These are phyloP conservation scores for Sclerotinia minor DNA, from an alignment of 2,329 filamentous ascomycete species.

Conservation along the genomic window DNA sequence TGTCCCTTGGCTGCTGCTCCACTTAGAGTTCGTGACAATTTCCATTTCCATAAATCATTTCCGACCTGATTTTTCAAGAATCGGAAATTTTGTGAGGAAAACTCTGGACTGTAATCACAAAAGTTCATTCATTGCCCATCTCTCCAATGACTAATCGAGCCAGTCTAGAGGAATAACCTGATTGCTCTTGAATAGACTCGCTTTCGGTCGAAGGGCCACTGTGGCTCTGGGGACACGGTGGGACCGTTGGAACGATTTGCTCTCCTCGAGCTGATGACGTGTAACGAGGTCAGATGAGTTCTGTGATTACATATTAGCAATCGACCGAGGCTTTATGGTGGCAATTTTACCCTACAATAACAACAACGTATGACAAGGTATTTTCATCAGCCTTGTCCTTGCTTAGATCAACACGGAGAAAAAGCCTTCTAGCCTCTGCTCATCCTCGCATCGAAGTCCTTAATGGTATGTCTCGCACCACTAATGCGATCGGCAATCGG, in stretches of 20 bases:
- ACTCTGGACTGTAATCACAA: not conserved
- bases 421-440: not conserved
- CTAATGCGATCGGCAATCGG: not conserved
- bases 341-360: not conserved
- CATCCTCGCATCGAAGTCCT: conserved; percentile 20
- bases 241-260: not conserved
- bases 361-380: conserved; percentile 10
- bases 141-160: not conserved
- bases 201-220: not conserved
- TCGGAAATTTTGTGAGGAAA: not conserved
- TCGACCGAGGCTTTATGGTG: not conserved
- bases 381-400: not conserved
- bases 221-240: too few species aligned
- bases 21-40: conserved; percentile 4
- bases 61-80: not conserved
- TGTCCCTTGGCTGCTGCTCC: conserved; percentile 17
- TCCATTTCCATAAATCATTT: not conserved
- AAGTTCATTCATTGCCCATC: not conserved
- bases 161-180: not conserved
- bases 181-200: not conserved
- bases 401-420: not conserved
- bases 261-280: not conserved
- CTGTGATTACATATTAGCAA: conserved; percentile 1
- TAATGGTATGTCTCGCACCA: not conserved
- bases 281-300: not conserved